Evolutionary conservation across 1,284 basidiomycete genomes (phyloP).

Genomic region (Ustilago hordei): DNA sequence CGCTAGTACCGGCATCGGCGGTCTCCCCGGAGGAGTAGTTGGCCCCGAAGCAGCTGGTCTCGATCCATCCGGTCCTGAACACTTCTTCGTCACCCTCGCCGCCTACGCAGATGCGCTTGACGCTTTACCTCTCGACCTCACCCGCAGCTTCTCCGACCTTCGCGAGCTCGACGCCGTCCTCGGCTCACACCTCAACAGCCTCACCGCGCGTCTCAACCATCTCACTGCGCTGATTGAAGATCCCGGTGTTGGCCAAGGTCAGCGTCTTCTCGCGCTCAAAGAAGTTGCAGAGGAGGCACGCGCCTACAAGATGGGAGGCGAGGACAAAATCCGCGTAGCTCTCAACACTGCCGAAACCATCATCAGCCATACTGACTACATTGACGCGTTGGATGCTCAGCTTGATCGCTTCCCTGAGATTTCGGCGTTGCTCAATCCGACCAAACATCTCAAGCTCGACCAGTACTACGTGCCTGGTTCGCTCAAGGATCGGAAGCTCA

Average conservation of each 20-base stretch:
- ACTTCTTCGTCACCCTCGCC: conserved; percentile 63
- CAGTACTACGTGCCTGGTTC: conserved; percentile 41
- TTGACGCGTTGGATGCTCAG: conserved; percentile 61
- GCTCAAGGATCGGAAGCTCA: conserved; percentile 56
- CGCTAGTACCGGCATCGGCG: conserved; percentile 27
- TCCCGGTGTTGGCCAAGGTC: conserved; percentile 77
- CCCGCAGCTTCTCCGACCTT: conserved; percentile 91
- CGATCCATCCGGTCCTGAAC: conserved; percentile 46
- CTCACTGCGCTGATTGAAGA: conserved; percentile 72
- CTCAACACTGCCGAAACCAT: conserved; percentile 88
- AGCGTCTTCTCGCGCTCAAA: conserved; percentile 85
- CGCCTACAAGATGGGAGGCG: conserved; percentile 91
- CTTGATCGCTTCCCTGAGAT: conserved; percentile 59
- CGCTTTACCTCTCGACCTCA: conserved; percentile 91
- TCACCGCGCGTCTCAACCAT: conserved; percentile 61
- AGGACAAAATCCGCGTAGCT: conserved; percentile 98
- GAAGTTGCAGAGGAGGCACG: conserved; percentile 94
- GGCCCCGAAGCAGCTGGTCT: conserved; percentile 49
- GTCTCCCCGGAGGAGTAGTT: conserved; percentile 43
- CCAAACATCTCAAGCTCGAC: conserved; percentile 52
- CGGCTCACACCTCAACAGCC: conserved; percentile 72
- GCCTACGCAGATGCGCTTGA: conserved; percentile 82
- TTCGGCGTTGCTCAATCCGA: conserved; percentile 49
- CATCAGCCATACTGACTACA: conserved; percentile 68
- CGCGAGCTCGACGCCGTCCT: conserved; percentile 98